These are phyloP conservation scores for Pseudocercospora fijiensis DNA, from an alignment of 2,329 filamentous ascomycete genomes.

Conservation along the genomic window DNA sequence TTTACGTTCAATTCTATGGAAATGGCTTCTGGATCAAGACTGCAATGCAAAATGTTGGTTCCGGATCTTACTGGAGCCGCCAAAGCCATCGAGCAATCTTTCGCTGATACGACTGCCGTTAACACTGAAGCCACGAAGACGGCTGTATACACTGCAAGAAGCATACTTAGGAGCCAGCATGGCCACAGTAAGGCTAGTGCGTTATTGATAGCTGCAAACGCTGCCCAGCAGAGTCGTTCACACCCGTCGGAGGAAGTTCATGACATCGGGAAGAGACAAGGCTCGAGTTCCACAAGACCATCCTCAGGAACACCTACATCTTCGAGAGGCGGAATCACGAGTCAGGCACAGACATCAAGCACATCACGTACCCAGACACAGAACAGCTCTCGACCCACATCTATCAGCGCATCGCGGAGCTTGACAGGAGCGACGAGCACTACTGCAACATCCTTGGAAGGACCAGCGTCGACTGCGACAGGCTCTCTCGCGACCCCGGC, in stretches of 20 bases:
- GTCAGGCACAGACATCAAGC: neutral
- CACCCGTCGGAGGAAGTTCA: neutral
- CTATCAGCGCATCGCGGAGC: conserved; percentile 8
- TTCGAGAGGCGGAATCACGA: neutral
- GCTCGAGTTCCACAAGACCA: neutral
- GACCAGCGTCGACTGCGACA: conserved; percentile 12
- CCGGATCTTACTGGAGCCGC: conserved; percentile 22
- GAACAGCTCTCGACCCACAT: conserved; percentile 9
- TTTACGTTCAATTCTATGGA: neutral
- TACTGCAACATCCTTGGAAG: conserved; percentile 6
- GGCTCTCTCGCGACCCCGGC: conserved; percentile 16
- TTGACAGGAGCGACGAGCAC: conserved; percentile 3
- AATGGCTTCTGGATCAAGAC: neutral
- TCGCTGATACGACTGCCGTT: conserved; percentile 7
- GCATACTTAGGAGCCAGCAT: neutral
- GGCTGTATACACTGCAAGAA: neutral
- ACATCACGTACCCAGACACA: conserved; percentile 5
- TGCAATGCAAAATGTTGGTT: conserved; percentile 21
- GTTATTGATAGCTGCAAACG: neutral
- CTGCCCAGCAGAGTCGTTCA: neutral
- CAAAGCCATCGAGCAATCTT: conserved; percentile 14
- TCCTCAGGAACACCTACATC: neutral
- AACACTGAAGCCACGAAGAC: conserved; percentile 23
- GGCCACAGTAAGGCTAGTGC: conserved; percentile 2
- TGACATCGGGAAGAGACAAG: neutral